Evolutionary conservation across 352 stramenopile species (phyloP).

Genomic region (Pythium phragmitis): DNA sequence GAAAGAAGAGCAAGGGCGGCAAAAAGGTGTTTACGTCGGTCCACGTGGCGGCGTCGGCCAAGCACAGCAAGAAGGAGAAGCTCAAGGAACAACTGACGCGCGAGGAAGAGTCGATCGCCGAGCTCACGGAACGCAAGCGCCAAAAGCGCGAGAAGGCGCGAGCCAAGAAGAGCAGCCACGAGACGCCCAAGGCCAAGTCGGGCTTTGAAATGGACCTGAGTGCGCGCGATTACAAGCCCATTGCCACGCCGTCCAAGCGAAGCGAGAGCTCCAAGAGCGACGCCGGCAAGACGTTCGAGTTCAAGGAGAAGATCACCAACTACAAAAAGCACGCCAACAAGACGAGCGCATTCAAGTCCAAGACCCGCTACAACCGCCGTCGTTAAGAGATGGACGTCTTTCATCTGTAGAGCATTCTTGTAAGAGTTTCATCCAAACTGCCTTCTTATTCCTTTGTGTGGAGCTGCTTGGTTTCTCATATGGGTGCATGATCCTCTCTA

Average conservation of each 20-base stretch:
- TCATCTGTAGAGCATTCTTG: not conserved
- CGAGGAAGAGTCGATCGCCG: constrained; percentile 77
- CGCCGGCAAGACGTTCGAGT: constrained; percentile 72
- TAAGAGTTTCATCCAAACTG: not conserved
- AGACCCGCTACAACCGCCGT: constrained; percentile 79
- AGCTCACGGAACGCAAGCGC: constrained; percentile 77
- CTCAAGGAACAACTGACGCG: constrained; percentile 50
- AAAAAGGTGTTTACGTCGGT: constrained; percentile 80
- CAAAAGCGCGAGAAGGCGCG: constrained; percentile 76
- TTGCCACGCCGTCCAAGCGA: constrained; percentile 39
- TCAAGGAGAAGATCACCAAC: constrained; percentile 91
- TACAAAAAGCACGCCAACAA: constrained; percentile 88
- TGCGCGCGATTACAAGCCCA: constrained; percentile 32
- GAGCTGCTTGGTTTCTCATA: not conserved
- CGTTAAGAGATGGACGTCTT: constrained; percentile 37
- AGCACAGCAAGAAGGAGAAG: constrained; percentile 79
- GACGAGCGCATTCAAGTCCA: constrained; percentile 90
- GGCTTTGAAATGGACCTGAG: constrained; percentile 84
- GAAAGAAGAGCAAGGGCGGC: constrained; percentile 36
- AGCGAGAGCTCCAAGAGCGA: constrained; percentile 18
- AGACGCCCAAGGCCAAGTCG: constrained; percentile 23
- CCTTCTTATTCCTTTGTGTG: not conserved
- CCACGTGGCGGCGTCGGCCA: constrained; percentile 73
- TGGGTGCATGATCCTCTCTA: not conserved
- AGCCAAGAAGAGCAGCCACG: constrained; percentile 54